Base-by-base conservation (phyloP, 106 monocot species). In the Ottelia alismoides region DNA sequence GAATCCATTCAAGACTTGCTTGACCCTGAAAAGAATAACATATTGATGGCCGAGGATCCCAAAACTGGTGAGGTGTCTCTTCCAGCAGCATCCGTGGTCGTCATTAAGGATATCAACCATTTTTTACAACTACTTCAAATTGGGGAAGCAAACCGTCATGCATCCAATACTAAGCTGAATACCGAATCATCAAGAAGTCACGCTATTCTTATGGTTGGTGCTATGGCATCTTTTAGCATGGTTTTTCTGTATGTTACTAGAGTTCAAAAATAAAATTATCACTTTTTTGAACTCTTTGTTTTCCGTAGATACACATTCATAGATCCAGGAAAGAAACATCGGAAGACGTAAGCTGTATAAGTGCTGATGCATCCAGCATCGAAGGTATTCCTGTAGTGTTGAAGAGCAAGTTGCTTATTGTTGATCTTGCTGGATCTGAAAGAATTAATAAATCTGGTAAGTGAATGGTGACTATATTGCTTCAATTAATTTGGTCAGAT, bases 361-460 rank as follows among this genome's bases (percentile, higher is more conserved):
- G 45, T 56, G 22, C 17, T 49, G 52, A 70, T 45, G 21, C 57
- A 24, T 63, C 58, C 61, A 22, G 25, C 35, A 68, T 35, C 5
- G 10, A 43, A 9, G 40, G 20, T 20, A 20, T 58, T 24, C 78
- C 78, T 19, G 32, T 62, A 46, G 24, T 87, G 35, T 55, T 75
- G 11, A 87, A 72, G 55, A 82, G 87, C 72, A 87, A 87, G 57
- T 70, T 87, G 56, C 57, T 87, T 17, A 75, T 87, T 66, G 87
- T 87, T 51, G 87, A 87, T 51, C 87, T 87, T 69, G 87, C 87
- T 45, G 87, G 87, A 62, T 87, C 87, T 21, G 87, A 87, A 75
- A 71, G 87, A 55, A 78, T 87, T 27, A 71, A 82, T 31, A 87
- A 87, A 57, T 87, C 87, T 45, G 87, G 87, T 82, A n/a, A n/a